phyloP scores from a whole-genome alignment of 2,329 filamentous ascomycete species.

The Monosporascus ibericus region DNA sequence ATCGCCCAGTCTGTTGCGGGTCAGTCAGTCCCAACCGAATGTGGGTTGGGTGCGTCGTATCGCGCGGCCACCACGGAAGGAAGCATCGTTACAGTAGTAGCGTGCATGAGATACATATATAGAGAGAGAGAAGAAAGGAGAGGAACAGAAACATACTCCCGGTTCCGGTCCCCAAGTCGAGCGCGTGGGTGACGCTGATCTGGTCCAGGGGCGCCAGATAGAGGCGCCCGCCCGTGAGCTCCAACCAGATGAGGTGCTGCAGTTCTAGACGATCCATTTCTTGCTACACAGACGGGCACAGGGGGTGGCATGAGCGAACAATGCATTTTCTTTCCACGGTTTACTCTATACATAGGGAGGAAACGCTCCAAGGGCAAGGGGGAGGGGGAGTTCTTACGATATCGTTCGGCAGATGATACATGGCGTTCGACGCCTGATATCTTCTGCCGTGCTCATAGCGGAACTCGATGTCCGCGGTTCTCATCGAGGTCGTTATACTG shows the following conservation, averaged over 20 bases:
- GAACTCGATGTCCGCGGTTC: conserved; percentile 7
- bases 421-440: conserved; percentile 13
- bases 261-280: conserved; percentile 16
- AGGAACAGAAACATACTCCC: conserved; percentile 3
- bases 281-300: conserved; percentile 5
- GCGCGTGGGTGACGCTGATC: conserved; percentile 6
- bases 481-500: conserved; percentile 13
- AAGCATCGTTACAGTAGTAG: too few species aligned
- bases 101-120: too few species aligned
- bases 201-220: conserved; percentile 11
- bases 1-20: conserved; percentile 12
- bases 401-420: conserved; percentile 15
- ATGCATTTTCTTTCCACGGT: neutral
- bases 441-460: conserved; percentile 11
- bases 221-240: conserved; percentile 9
- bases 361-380: neutral
- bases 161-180: conserved; percentile 6
- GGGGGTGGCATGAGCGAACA: neutral
- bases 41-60: too few species aligned
- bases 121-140: neutral
- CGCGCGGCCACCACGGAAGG: too few species aligned
- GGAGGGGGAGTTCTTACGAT: conserved; percentile 4
- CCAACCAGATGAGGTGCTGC: conserved; percentile 15
- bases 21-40: too few species aligned
- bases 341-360: neutral